phyloP scores from a whole-genome alignment of 257 asterid species.

The Fraxinus excelsior region DNA sequence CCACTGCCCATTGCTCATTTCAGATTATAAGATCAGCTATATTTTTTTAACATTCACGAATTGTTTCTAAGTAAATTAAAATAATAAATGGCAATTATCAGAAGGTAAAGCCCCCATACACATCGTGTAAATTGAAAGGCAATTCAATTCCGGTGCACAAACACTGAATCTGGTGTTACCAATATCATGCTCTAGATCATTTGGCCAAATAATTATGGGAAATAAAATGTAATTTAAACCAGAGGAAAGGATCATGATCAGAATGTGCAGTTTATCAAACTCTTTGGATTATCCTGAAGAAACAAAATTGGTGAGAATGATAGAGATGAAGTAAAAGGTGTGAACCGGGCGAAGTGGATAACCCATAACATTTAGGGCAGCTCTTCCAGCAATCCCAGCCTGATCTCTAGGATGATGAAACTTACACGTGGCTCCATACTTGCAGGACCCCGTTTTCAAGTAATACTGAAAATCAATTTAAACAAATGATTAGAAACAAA shows the following conservation, averaged over 20 bases:
- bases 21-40: slow-evolving; percentile 11
- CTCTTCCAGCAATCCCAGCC: slow-evolving; percentile 88
- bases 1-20: slow-evolving; percentile 9
- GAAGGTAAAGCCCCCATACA: slow-evolving; percentile 13
- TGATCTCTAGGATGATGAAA: slow-evolving; percentile 92
- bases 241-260: neutral
- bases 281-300: slow-evolving; percentile 9
- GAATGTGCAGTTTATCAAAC: neutral
- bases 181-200: slow-evolving; percentile 8
- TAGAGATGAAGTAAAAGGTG: slow-evolving; percentile 12
- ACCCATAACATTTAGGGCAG: slow-evolving; percentile 79
- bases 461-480: slow-evolving; percentile 54
- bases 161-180: slow-evolving; percentile 4
- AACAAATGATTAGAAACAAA: slow-evolving; percentile 17
- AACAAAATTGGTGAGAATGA: slow-evolving; percentile 18
- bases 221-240: slow-evolving; percentile 4
- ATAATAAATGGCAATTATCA: slow-evolving; percentile 3
- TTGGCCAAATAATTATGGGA: neutral
- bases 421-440: slow-evolving; percentile 86
- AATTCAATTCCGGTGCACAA: neutral
- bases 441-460: slow-evolving; percentile 95
- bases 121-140: slow-evolving; percentile 15
- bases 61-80: slow-evolving; percentile 1
- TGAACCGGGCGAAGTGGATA: slow-evolving; percentile 93
- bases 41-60: slow-evolving; percentile 9